These are phyloP conservation scores for Triglochin maritima DNA, from an alignment of 106 monocot species.

Conservation along the genomic window DNA sequence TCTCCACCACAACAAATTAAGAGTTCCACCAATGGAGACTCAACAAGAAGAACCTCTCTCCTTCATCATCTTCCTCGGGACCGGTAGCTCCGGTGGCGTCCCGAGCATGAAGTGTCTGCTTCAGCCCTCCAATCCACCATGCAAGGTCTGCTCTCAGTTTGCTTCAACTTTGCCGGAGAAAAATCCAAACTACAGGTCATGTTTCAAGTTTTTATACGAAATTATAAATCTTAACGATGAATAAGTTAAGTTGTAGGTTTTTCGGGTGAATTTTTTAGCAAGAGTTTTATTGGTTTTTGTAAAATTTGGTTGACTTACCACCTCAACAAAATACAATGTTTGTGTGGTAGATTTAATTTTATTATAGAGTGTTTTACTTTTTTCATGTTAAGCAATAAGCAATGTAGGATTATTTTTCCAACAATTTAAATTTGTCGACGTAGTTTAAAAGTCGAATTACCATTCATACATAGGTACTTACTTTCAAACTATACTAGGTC, in stretches of 20 bases:
- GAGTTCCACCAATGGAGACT: no score
- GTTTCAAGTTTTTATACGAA: neutral
- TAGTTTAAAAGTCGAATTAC: no score
- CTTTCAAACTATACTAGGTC: no score
- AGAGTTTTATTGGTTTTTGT: neutral
- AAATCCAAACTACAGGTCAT: constrained; percentile 64
- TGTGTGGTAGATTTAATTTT: no score
- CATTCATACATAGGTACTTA: no score
- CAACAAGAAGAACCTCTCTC: constrained; percentile 9
- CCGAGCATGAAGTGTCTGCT: constrained; percentile 75
- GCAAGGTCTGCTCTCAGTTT: constrained; percentile 65
- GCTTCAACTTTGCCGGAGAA: constrained; percentile 37
- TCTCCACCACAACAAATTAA: no score
- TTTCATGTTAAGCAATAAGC: no score
- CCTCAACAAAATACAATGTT: no score
- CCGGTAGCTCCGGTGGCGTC: constrained; percentile 75
- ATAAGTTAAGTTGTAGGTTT: neutral
- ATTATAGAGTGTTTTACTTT: no score
- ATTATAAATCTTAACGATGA: neutral
- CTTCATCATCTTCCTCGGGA: constrained; percentile 85
- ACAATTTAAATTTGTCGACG: no score
- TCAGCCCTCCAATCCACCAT: constrained; percentile 69
- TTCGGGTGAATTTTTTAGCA: neutral
- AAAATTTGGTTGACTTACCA: no score
- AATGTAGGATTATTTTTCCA: no score